Base-by-base conservation (phyloP, 2,329 filamentous ascomycete genomes). In the Penicillium aurantiogriseum region DNA sequence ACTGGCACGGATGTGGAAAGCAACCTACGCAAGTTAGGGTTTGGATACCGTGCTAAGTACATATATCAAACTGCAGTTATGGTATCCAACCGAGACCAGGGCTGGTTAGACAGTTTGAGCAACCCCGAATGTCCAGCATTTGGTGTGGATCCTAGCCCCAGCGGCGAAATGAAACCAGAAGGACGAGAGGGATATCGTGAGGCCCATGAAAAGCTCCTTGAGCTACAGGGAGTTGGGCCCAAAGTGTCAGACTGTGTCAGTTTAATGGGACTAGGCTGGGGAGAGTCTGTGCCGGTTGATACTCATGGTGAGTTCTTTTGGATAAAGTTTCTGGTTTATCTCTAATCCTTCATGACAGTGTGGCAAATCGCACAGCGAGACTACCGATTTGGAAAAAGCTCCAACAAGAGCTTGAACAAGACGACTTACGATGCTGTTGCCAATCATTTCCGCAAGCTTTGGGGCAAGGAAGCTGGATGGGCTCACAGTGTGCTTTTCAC, bases 311-410 rank as follows among this genome's bases (percentile, higher is more conserved):
- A 69, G 74, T 67, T 23, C 49, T 19, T 36, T 31, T 4, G 31
- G 35, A 25, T 19, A 27, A 15, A 33, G 44, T 19, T 11, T 35
- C 13, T 15, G 23, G 13, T 33, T 19, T 19, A 4, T 46, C 17
- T 49, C 59, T 66, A 42, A 61, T 44, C 25, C 13, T 44, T 38
- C 33, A 38, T 3, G 21, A 25, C 35, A 83, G 91, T 99, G 13
- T 97, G 92, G 93, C 92, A 97, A 78, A 97, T 99, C 69, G 95
- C 94, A 0, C 91, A 95, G 73, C 83, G 94, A 52, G 94, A 99
- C 74, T 99, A 99, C 77, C 92, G 88, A 58, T 96, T 99, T 67
- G 90, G 91, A 7, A 90, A 87, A 67, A 86, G 85, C 9, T 93
- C 91, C 69, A 82, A 89, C 60, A 93, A 92, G 69, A 93, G 91